Evolutionary conservation across 768 basidiomycete species (phyloP).

Genomic region (Tephrocybe sp.): DNA sequence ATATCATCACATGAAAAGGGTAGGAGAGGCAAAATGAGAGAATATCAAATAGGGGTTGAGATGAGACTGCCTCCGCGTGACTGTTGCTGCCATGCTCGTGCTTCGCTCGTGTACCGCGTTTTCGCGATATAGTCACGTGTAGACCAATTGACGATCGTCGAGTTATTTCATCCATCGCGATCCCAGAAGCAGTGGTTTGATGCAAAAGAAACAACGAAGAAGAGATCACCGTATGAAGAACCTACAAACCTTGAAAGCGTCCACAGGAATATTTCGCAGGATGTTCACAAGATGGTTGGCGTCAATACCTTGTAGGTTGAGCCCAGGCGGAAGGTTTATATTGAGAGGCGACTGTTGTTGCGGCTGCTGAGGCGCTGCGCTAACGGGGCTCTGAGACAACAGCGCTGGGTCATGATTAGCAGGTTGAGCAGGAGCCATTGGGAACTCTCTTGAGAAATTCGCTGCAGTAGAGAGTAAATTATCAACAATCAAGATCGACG

Average conservation of each 20-base stretch:
- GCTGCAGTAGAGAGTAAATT: neutral
- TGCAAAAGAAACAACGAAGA: conserved; percentile 1
- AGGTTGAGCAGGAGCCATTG: conserved; percentile 36
- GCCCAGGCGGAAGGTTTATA: conserved; percentile 26
- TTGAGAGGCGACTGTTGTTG: conserved; percentile 21
- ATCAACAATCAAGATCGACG: neutral
- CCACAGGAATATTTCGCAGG: conserved; percentile 50
- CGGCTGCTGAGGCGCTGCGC: conserved; percentile 25
- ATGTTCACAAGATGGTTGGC: conserved; percentile 57
- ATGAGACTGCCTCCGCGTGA: conserved; percentile 33
- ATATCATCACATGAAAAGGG: neutral
- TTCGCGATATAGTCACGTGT: conserved; percentile 39
- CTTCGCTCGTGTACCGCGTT: conserved; percentile 22
- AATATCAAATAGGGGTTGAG: neutral
- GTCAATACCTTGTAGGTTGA: conserved; percentile 32
- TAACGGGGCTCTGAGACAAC: conserved; percentile 31
- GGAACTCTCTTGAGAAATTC: neutral
- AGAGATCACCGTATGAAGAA: neutral
- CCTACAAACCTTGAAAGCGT: conserved; percentile 53
- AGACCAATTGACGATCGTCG: conserved; percentile 21
- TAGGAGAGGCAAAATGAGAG: neutral
- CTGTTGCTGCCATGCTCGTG: conserved; percentile 31
- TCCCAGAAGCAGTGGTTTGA: conserved; percentile 2
- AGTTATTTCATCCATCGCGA: conserved; percentile 10
- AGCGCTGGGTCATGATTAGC: conserved; percentile 36